Evolutionary conservation across 257 asterid genomes (phyloP).

Genomic region (Solanum ahanhuiri): DNA sequence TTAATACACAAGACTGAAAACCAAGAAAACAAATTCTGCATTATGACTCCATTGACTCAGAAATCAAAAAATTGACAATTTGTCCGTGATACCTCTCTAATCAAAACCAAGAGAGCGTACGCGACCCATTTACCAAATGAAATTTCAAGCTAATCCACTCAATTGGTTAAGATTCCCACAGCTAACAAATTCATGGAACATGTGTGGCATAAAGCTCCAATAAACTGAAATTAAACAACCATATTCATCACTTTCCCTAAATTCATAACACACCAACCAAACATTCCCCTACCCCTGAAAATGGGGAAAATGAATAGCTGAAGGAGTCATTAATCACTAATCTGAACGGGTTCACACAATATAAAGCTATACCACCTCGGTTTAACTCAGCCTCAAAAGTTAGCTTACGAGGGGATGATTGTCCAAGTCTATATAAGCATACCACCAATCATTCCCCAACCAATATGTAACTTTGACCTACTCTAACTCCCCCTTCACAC

Average conservation of each 20-base stretch:
- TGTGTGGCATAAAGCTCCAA: neutral
- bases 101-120: neutral
- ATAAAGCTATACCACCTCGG: neutral
- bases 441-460: neutral
- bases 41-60: neutral
- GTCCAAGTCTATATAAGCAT: neutral
- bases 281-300: neutral
- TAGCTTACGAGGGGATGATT: neutral
- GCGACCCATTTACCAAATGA: no score
- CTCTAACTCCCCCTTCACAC: neutral
- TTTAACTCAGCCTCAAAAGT: neutral
- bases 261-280: neutral
- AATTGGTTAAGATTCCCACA: neutral
- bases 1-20: neutral
- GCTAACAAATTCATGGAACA: neutral
- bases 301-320: neutral
- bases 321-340: neutral
- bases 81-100: neutral
- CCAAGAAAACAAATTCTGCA: neutral
- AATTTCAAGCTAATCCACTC: neutral
- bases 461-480: neutral
- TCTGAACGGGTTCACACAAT: neutral
- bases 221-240: neutral
- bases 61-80: neutral
- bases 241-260: neutral